These are phyloP conservation scores for Angomonas desouzai DNA, from an alignment of 208 protist genomes.

Conservation along the genomic window DNA sequence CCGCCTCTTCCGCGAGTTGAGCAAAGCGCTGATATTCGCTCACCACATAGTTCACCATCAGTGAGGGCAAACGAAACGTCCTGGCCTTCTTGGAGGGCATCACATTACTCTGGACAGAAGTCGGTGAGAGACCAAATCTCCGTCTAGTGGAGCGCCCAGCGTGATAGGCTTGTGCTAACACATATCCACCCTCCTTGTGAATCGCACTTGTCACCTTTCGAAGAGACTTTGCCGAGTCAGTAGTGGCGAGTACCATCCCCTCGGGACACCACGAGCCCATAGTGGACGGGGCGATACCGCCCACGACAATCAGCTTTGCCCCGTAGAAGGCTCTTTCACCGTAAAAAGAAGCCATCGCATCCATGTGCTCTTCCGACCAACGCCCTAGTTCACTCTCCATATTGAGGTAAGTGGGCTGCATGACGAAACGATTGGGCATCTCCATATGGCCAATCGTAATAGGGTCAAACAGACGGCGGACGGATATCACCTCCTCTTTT, in stretches of 20 bases:
- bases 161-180: slow-evolving; percentile 93
- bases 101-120: slow-evolving; percentile 53
- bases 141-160: slow-evolving; percentile 76
- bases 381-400: slow-evolving; percentile 57
- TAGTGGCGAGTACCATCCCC: slow-evolving; percentile 66
- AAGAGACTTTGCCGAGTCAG: slow-evolving; percentile 67
- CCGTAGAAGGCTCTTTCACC: slow-evolving; percentile 77
- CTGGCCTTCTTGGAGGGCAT: slow-evolving; percentile 45
- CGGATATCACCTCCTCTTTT: not conserved
- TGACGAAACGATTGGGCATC: slow-evolving; percentile 80
- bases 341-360: slow-evolving; percentile 78
- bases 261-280: slow-evolving; percentile 78
- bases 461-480: slow-evolving; percentile 47
- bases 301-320: slow-evolving; percentile 86
- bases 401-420: slow-evolving; percentile 88
- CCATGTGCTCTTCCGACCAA: slow-evolving; percentile 62
- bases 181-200: slow-evolving; percentile 79
- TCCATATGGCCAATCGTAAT: slow-evolving; percentile 50
- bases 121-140: slow-evolving; percentile 46
- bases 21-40: slow-evolving; percentile 85
- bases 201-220: slow-evolving; percentile 81
- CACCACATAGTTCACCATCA: slow-evolving; percentile 73
- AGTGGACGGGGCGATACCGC: slow-evolving; percentile 80
- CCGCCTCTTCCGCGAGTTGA: slow-evolving; percentile 86
- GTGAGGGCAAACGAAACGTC: slow-evolving; percentile 51